A percentile compares a stretch with the other conserved stretches of the same genome.
Evolutionary conservation across 2,329 filamentous ascomycete genomes (phyloP).

Genomic region (Talaromyces funiculosus): DNA sequence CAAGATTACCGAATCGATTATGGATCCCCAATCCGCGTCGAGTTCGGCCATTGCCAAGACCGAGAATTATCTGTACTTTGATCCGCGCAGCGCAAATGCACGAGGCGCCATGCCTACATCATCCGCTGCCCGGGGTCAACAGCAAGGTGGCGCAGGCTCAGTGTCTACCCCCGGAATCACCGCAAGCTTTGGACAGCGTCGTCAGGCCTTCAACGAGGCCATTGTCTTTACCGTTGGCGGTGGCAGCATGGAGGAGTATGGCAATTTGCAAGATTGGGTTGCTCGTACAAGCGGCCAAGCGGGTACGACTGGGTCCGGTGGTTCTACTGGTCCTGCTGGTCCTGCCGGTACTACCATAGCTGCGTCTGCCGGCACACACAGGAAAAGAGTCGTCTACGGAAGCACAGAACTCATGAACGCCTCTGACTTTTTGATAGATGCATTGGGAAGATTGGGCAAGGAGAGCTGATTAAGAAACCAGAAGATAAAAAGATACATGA

Average conservation of each 20-base stretch:
- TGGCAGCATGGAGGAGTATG: constrained; percentile 98
- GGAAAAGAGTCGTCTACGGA: constrained; percentile 84
- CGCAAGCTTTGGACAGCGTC: constrained; percentile 82
- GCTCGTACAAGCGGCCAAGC: constrained; percentile 59
- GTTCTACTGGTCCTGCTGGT: constrained; percentile 24
- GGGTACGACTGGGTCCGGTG: constrained; percentile 44
- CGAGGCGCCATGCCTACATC: constrained; percentile 84
- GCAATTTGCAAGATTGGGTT: constrained; percentile 95
- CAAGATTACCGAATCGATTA: constrained; percentile 95
- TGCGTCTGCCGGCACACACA: constrained; percentile 45
- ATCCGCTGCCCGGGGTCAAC: constrained; percentile 47
- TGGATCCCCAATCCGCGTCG: constrained; percentile 87
- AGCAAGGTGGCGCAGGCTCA: constrained; percentile 39
- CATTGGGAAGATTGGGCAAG: constrained; percentile 52
- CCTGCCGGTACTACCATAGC: not conserved
- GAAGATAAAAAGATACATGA: not conserved
- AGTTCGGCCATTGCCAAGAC: constrained; percentile 93
- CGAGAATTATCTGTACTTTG: constrained; percentile 94
- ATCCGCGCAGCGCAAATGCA: constrained; percentile 87
- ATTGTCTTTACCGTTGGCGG: constrained; percentile 94
- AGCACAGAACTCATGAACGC: constrained; percentile 71
- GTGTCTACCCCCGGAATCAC: constrained; percentile 58
- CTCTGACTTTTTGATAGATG: constrained; percentile 54
- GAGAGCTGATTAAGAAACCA: constrained; percentile 39
- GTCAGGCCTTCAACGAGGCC: constrained; percentile 83